A percentile compares a stretch with the other conserved stretches of the same genome.
Conservation (phyloP, 306 rosid genomes). For the Gynostemma pentaphyllum region DNA sequence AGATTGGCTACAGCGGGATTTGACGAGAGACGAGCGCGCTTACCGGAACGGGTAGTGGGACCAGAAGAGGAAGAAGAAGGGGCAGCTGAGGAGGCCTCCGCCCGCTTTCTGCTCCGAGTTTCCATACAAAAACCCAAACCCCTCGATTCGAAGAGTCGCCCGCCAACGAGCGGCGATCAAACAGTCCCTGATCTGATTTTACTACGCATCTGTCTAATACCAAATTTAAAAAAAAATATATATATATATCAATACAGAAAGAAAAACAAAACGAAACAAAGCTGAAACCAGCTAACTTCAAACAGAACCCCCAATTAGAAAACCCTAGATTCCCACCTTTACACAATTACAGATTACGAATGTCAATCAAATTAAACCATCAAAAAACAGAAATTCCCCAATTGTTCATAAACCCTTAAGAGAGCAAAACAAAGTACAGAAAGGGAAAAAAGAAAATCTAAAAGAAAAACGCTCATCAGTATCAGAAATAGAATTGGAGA, state of each 20-base stretch:
- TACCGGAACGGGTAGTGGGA: conserved; percentile 60
- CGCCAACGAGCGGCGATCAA: conserved; percentile 65
- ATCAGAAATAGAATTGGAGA: no score
- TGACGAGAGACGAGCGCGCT: conserved; percentile 54
- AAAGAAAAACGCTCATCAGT: no score
- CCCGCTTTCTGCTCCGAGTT: conserved; percentile 99
- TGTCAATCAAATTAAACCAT: no score
- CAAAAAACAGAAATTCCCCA: no score
- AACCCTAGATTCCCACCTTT: conserved; percentile 31
- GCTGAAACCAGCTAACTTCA: conserved; percentile 15
- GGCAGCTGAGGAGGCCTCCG: conserved; percentile 99
- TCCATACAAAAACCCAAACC: conserved; percentile 97
- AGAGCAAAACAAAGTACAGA: no score
- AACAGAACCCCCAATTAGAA: conserved; percentile 28
- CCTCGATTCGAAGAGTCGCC: conserved; percentile 54
- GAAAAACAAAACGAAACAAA: conserved; percentile 11
- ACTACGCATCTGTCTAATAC: conserved; percentile 25
- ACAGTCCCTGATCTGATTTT: conserved; percentile 20
- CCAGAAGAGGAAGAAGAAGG: conserved; percentile 65
- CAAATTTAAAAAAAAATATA: no score
- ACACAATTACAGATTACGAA: no score
- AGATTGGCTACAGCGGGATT: conserved; percentile 7
- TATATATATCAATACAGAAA: no score
- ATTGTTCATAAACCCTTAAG: no score
- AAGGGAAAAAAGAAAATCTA: no score